Conservation (phyloP, 257 asterid genomes). For the Penstemon newberryi region DNA sequence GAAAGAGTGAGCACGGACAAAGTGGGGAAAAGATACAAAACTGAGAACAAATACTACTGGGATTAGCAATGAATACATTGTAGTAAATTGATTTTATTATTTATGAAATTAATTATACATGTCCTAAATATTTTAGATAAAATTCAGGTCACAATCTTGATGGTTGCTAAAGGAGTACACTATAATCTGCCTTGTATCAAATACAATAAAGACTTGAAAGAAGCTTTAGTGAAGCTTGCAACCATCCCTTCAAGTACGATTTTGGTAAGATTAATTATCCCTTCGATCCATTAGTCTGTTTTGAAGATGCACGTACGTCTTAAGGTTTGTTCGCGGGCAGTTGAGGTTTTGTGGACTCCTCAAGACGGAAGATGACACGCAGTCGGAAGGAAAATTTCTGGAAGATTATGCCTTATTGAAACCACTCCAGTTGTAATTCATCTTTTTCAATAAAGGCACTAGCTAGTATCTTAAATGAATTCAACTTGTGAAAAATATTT, state of each 20-base stretch:
- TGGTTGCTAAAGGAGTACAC: conserved; percentile 82
- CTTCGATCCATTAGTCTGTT: not conserved
- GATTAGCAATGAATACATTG: conserved; percentile 89
- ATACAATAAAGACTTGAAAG: conserved; percentile 71
- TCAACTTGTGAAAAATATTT: too few species aligned
- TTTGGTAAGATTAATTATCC: conserved; percentile 39
- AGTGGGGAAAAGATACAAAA: conserved; percentile 65
- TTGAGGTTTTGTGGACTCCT: conserved; percentile 96
- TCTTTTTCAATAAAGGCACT: too few species aligned
- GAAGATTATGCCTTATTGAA: conserved; percentile 65
- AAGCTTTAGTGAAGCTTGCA: conserved; percentile 82
- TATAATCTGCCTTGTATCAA: conserved; percentile 67
- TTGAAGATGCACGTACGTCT: not conserved
- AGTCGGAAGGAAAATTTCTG: too few species aligned
- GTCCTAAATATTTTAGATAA: not conserved
- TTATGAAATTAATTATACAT: not conserved
- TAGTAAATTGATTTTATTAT: conserved; percentile 46
- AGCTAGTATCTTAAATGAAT: too few species aligned
- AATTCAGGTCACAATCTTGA: conserved; percentile 77
- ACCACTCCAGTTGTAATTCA: conserved; percentile 38
- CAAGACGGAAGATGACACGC: conserved; percentile 52
- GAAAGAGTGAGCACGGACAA: conserved; percentile 66
- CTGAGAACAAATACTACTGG: conserved; percentile 44
- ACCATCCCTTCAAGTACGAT: conserved; percentile 80
- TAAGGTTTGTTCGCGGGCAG: conserved; percentile 51